These are phyloP conservation scores for Eucalyptus erythrocorys DNA, from an alignment of 345 rosid species.

Conservation along the genomic window DNA sequence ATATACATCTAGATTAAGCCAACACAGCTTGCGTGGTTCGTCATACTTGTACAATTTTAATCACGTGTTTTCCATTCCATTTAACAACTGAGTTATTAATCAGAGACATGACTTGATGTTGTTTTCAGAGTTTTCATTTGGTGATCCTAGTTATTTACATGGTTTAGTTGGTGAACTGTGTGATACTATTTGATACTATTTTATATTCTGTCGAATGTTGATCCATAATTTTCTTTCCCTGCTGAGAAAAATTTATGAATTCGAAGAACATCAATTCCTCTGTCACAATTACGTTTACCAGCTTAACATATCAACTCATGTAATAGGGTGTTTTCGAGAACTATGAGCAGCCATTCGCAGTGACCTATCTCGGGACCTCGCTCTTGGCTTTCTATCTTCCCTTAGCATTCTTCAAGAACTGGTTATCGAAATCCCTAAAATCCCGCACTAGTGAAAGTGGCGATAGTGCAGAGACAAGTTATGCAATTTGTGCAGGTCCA, in stretches of 20 bases:
- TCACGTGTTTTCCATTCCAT: not conserved
- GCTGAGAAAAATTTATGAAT: not conserved
- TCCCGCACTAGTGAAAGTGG: not conserved
- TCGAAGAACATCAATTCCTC: not conserved
- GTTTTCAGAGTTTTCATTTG: not conserved
- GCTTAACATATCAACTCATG: not conserved
- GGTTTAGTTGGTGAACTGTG: not conserved
- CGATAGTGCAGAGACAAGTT: not conserved
- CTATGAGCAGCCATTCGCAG: slow-evolving; percentile 27
- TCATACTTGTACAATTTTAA: not conserved
- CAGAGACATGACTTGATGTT: not conserved
- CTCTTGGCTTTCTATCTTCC: slow-evolving; percentile 27
- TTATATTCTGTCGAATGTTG: not conserved
- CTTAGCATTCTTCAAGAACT: slow-evolving; percentile 23
- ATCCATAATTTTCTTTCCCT: not conserved
- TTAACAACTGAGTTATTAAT: not conserved
- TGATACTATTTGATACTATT: not conserved
- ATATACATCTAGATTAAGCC: not conserved
- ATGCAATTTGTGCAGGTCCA: not conserved
- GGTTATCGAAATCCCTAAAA: slow-evolving; percentile 1
- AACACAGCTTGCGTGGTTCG: not conserved
- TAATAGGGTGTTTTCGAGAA: slow-evolving; percentile 13
- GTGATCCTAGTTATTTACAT: not conserved
- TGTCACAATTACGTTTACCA: not conserved
- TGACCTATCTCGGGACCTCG: slow-evolving; percentile 28